These are phyloP conservation scores for Beauveria sp. DNA, from an alignment of 2,329 filamentous ascomycete species.

Conservation along the genomic window DNA sequence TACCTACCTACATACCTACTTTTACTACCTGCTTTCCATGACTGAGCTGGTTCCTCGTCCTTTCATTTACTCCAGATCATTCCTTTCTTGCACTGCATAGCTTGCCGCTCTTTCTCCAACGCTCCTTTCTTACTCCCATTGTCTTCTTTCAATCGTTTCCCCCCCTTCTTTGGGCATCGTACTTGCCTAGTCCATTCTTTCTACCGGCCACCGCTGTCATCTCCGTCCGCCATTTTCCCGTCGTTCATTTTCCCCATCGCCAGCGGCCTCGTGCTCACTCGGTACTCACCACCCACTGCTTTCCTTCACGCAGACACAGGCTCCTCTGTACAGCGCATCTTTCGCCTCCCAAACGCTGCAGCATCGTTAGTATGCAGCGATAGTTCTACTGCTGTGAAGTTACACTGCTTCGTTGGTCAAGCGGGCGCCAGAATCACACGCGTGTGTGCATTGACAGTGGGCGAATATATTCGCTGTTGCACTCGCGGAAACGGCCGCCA, in stretches of 20 bases:
- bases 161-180: background rate
- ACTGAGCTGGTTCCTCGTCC: background rate
- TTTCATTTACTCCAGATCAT: conserved; percentile 1
- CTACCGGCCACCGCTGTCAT: background rate
- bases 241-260: background rate
- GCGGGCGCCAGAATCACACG: background rate
- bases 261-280: background rate
- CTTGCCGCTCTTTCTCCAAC: conserved; percentile 3
- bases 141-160: background rate
- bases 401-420: background rate
- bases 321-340: background rate
- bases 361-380: conserved; percentile 1
- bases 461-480: background rate
- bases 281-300: background rate
- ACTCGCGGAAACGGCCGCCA: background rate
- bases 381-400: background rate
- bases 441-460: background rate
- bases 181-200: background rate
- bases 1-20: no score
- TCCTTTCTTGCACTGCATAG: conserved; percentile 3
- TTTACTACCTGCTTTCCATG: background rate
- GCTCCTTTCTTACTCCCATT: background rate
- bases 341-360: background rate
- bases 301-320: background rate
- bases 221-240: background rate